Evolutionary conservation across 1,139 yeast genomes (phyloP).

Genomic region (Geotrichum histeridarum): DNA sequence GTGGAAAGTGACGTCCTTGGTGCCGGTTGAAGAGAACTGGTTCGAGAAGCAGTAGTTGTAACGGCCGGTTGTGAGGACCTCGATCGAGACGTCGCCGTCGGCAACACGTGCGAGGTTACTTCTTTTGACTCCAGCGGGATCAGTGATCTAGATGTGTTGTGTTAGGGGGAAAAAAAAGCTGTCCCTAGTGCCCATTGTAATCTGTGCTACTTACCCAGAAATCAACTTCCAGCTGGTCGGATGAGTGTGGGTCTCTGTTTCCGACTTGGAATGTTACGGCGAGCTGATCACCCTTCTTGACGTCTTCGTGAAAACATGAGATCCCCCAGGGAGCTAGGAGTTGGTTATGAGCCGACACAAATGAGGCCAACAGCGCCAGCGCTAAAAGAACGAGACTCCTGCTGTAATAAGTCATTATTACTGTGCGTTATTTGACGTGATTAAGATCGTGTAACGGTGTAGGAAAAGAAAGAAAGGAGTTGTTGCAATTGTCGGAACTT

Average conservation of each 20-base stretch:
- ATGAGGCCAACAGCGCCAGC: neutral
- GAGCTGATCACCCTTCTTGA: constrained; percentile 78
- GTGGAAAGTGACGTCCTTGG: constrained; percentile 91
- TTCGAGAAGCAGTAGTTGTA: constrained; percentile 88
- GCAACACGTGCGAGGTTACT: constrained; percentile 53
- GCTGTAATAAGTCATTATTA: no score
- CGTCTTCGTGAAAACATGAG: constrained; percentile 80
- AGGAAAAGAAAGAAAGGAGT: no score
- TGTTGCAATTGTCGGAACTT: no score
- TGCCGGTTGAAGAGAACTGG: constrained; percentile 64
- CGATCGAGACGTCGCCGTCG: constrained; percentile 74
- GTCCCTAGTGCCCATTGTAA: neutral
- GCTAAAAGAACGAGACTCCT: no score
- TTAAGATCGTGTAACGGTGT: no score
- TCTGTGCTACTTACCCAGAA: constrained; percentile 45
- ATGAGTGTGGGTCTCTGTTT: constrained; percentile 73
- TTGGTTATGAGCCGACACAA: constrained; percentile 65
- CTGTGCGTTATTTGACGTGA: no score
- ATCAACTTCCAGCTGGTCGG: constrained; percentile 73
- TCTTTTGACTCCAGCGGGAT: constrained; percentile 56
- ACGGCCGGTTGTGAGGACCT: constrained; percentile 64
- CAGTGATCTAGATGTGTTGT: constrained; percentile 39
- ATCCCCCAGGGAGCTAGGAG: constrained; percentile 79
- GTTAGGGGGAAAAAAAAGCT: constrained; percentile 8
- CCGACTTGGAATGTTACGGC: constrained; percentile 93